Conservation (phyloP, 768 basidiomycete genomes). For the Suillus luteus region DNA sequence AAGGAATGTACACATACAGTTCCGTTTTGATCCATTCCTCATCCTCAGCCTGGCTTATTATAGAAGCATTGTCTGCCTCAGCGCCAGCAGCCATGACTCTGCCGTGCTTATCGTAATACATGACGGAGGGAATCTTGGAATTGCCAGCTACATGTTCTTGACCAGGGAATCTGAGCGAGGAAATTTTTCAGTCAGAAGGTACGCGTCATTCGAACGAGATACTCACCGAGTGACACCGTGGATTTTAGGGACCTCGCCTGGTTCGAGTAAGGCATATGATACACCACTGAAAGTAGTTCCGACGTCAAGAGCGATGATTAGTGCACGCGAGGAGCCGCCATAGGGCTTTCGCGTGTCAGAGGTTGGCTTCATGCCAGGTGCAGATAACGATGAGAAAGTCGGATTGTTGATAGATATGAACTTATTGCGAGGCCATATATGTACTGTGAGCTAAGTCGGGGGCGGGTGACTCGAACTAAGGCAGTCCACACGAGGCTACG, state of each 20-base stretch:
- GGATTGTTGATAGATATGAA: conserved; percentile 5
- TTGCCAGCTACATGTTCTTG: conserved; percentile 87
- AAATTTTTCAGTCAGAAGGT: conserved; percentile 2
- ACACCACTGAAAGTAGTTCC: conserved; percentile 85
- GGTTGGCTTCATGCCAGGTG: conserved; percentile 48
- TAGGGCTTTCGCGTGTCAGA: conserved; percentile 75
- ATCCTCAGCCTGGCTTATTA: conserved; percentile 69
- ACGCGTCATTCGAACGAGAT: conserved; percentile 1
- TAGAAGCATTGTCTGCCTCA: conserved; percentile 65
- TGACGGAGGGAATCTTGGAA: conserved; percentile 77
- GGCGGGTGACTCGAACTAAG: conserved; percentile 14
- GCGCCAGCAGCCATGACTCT: conserved; percentile 73
- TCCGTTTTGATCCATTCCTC: conserved; percentile 77
- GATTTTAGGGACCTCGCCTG: conserved; percentile 79
- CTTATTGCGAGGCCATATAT: conserved; percentile 17
- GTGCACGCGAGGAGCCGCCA: conserved; percentile 58
- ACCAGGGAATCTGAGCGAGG: conserved; percentile 64
- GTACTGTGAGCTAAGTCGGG: neutral
- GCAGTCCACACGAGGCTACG: conserved; percentile 15
- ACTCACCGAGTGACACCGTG: conserved; percentile 75
- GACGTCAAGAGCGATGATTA: conserved; percentile 79
- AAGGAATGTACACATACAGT: conserved; percentile 51
- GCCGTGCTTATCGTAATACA: conserved; percentile 72
- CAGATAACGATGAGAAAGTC: conserved; percentile 12
- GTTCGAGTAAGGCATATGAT: conserved; percentile 82